Conservation (phyloP, 495 filamentous ascomycete species). For the Elaphomyces granulatus region DNA sequence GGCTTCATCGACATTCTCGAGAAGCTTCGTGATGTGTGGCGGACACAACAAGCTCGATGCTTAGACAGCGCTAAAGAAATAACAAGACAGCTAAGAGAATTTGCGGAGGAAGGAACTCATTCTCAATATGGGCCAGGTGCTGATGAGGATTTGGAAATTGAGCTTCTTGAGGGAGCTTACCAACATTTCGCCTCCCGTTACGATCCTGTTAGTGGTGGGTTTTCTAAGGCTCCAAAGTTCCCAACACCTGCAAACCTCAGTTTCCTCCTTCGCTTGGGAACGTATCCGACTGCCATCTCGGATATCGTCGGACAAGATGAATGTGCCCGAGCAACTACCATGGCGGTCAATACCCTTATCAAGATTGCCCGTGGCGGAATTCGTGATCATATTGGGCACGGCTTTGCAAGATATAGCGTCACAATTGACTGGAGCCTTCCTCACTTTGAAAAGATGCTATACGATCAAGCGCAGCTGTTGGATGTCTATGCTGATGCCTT, state of each 20-base stretch:
- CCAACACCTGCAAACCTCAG: constrained; percentile 74
- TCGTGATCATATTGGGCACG: constrained; percentile 82
- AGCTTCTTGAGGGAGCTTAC: constrained; percentile 82
- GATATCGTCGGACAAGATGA: constrained; percentile 80
- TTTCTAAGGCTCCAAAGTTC: constrained; percentile 68
- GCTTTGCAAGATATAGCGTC: constrained; percentile 82
- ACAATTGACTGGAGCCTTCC: constrained; percentile 85
- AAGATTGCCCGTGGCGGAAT: constrained; percentile 78
- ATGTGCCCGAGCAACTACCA: constrained; percentile 55
- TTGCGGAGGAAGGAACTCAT: constrained; percentile 74
- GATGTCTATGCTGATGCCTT: constrained; percentile 82
- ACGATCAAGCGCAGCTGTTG: constrained; percentile 83
- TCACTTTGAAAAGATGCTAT: constrained; percentile 98
- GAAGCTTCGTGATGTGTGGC: constrained; percentile 72
- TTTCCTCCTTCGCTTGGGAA: constrained; percentile 64
- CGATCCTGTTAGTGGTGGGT: constrained; percentile 67
- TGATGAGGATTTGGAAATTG: constrained; percentile 66
- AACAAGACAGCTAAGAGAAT: constrained; percentile 62
- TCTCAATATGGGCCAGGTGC: constrained; percentile 33
- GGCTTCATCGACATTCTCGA: constrained; percentile 70
- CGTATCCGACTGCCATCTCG: constrained; percentile 54
- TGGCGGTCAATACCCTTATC: constrained; percentile 71
- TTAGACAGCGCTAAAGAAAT: constrained; percentile 71
- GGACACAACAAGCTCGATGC: constrained; percentile 66
- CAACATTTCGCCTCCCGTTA: constrained; percentile 64